phyloP scores from a whole-genome alignment of 306 rosid species.

The Vigna trinervia region DNA sequence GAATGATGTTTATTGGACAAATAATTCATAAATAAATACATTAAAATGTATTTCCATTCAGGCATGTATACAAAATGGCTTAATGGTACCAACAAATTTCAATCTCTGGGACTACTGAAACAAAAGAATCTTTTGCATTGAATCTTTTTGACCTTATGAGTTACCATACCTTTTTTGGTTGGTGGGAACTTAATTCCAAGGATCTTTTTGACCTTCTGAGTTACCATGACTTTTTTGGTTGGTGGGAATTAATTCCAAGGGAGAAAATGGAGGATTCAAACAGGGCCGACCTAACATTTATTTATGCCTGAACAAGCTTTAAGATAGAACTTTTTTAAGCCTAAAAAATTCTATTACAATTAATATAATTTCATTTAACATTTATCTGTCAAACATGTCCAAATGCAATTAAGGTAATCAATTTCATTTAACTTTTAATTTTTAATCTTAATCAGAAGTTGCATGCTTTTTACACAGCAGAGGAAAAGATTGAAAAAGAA shows the following conservation, averaged over 20 bases:
- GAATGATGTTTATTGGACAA: conserved; percentile 4
- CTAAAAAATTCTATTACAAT: not conserved
- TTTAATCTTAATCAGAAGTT: not conserved
- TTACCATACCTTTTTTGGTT: not conserved
- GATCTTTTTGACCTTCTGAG: not conserved
- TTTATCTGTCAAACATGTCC: not conserved
- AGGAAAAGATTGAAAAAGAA: not conserved
- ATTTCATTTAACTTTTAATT: not conserved
- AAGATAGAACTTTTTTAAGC: not conserved
- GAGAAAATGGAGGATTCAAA: conserved; percentile 4
- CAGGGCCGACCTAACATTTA: not conserved
- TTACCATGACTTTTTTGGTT: not conserved
- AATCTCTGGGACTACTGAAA: not conserved
- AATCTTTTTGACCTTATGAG: conserved; percentile 11
- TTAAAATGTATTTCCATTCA: not conserved
- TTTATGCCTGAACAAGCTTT: not conserved
- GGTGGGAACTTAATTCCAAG: conserved; percentile 4
- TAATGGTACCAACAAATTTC: not conserved
- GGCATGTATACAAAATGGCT: not conserved
- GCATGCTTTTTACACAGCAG: not conserved
- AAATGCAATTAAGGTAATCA: not conserved
- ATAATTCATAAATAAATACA: not conserved
- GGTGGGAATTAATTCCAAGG: conserved; percentile 4
- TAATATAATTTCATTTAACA: not conserved
- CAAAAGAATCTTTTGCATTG: not conserved